Evolutionary conservation across 2,329 filamentous ascomycete genomes (phyloP), one percentile per base, ranked within the genome.

Genomic region (Talaromyces sp.): DNA sequence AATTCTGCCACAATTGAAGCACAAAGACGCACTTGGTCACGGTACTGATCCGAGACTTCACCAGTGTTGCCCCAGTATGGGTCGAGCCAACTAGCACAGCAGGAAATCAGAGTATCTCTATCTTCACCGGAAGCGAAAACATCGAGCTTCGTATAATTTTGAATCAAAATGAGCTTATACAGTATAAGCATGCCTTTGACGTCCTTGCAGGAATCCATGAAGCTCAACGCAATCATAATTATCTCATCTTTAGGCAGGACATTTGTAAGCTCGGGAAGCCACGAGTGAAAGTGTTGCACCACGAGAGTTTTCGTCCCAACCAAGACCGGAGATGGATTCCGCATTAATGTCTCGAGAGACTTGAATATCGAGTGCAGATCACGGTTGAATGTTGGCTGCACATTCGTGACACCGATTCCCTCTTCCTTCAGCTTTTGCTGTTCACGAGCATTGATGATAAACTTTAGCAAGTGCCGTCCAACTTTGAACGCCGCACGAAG

Each of bases 211-310:
- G 95, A 92, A 73, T 97, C 93, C 82, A 98, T 90, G 73, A 98
- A 96, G 77, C 94, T 92, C 67, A 96, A 91, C 47, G 93, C 92
- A 68, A 97, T 90, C 72, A 96, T 90, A 61, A 97, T 82, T 54
- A 97, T 94, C 75, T 98, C 94, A 71, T 93, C 90, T 0, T 89
- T 88, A 3, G 85, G 86, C 73, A 98, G 84, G 43, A 95, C 83
- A 1, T 89, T 87, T 0, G 87, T 84, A 10, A 99, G 86, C 74
- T 98, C 94, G 0, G 95, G 94, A n/a, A 99, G 82, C 95, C 95
- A 99, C 0, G 91, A 91, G 74, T 98, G 94, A 75, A 98, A 96
- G 75, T 98, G 92, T 77, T 99, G 95, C 13, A 98, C 93, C 2
- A 96, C 89, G 59, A 99, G 82, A 0, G 95, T 98, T 79, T 99